Evolutionary conservation across 768 basidiomycete species (phyloP).

Genomic region (Xerocomus potaroensis): DNA sequence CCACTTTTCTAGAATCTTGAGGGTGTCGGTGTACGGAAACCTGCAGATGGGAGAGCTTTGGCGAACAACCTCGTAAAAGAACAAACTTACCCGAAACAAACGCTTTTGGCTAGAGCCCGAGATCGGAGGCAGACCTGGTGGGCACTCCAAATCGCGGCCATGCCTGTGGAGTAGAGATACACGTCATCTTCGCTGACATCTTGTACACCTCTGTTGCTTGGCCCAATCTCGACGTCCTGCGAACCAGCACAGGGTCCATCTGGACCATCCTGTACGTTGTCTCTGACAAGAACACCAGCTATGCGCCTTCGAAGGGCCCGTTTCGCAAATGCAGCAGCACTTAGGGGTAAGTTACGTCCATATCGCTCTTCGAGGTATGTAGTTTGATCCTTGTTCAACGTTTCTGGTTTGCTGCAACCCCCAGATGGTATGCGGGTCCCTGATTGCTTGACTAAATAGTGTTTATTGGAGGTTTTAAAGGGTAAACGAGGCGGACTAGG

Average conservation of each 20-base stretch:
- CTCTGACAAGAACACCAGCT: conserved; percentile 75
- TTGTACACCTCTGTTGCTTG: conserved; percentile 63
- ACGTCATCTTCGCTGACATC: conserved; percentile 83
- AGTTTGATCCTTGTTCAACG: conserved; percentile 56
- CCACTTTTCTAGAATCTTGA: conserved; percentile 94
- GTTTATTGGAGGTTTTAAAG: conserved; percentile 48
- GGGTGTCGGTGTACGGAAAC: conserved; percentile 93
- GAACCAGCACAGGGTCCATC: conserved; percentile 41
- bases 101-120: conserved; percentile 66
- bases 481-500: conserved; percentile 29
- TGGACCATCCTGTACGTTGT: conserved; percentile 36
- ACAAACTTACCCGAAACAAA: conserved; percentile 82
- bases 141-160: conserved; percentile 93
- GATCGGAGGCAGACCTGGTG: conserved; percentile 62
- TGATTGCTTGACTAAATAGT: conserved; percentile 43
- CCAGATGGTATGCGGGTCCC: conserved; percentile 5
- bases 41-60: conserved; percentile 35
- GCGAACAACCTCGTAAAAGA: neutral
- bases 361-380: conserved; percentile 93
- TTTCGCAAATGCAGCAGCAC: conserved; percentile 76
- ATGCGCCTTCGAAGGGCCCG: conserved; percentile 83
- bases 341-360: conserved; percentile 80
- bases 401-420: conserved; percentile 33
- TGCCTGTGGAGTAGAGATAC: conserved; percentile 81
- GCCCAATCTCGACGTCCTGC: conserved; percentile 47